These are phyloP conservation scores for Cronartium ribicola DNA, from an alignment of 1,284 basidiomycete species.

Conservation along the genomic window DNA sequence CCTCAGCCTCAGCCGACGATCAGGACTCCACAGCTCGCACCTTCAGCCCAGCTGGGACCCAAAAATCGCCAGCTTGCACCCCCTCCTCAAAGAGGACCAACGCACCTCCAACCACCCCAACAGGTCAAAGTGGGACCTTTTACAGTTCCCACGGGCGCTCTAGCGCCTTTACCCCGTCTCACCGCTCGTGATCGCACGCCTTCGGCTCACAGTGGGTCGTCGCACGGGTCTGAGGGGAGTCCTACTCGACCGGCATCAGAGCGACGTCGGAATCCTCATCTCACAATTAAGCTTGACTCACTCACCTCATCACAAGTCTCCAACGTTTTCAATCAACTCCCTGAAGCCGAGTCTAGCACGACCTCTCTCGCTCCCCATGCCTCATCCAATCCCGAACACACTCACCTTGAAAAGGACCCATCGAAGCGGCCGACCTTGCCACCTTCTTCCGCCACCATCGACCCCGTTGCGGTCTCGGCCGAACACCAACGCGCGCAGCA, in stretches of 20 bases:
- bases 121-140: background rate
- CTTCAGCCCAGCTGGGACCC: conserved; percentile 1
- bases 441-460: background rate
- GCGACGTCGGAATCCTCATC: conserved; percentile 37
- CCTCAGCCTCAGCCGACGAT: background rate
- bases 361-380: background rate
- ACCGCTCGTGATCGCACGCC: background rate
- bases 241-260: background rate
- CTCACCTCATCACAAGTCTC: conserved; percentile 21
- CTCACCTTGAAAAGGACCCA: background rate
- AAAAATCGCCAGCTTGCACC: background rate
- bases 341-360: background rate
- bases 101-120: background rate
- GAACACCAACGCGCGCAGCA: conserved; percentile 14
- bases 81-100: background rate
- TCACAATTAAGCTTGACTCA: conserved; percentile 35
- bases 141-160: conserved; percentile 21
- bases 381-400: background rate
- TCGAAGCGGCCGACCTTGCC: background rate
- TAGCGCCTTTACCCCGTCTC: conserved; percentile 20
- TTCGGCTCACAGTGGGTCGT: conserved; percentile 1
- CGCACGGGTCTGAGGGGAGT: conserved; percentile 10
- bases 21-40: conserved; percentile 5
- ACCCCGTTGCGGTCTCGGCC: background rate
- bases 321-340: conserved; percentile 9